Base-by-base conservation (phyloP, 257 asterid genomes). In the Fraxinus excelsior region DNA sequence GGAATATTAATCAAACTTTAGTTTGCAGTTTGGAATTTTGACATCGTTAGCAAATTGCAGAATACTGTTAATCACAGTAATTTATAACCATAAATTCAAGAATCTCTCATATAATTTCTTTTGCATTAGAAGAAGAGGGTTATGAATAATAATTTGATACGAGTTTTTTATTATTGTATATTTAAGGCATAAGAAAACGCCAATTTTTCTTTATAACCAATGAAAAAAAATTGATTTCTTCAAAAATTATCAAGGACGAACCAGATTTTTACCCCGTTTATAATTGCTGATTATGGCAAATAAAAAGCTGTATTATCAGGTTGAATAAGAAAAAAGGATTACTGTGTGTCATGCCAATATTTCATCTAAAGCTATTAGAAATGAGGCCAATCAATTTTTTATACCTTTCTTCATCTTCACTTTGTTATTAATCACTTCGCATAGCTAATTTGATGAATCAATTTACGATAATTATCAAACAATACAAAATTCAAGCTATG, bases 361-460 rank as follows among this genome's bases (percentile, higher is more conserved):
- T 49, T 49, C 58, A 18, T 16, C 23, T 29, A n/a, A 9, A 9
- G 14, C 40, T 28, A 49, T 29, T 11, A 5, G 6, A 26, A 28
- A 16, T 16, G n/a, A 73, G 26, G 32, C 19, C 42, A 74, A 62
- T 40, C 2, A 58, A 29, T 26, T 3, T 21, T 0, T 9, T 83
- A 88, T 93, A 82, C 97, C 91, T 91, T 91, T 80, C 96, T 91
- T 89, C 67, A 3, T 35, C 53, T 65, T 71, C 79, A 86, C 91
- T 88, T 83, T 53, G 68, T 64, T 23, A 25, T 25, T 11, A 70
- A 44, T 62, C 46, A 35, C n/a, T 44, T 60, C 16, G 70, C 69
- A 11, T 53, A 71, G 26, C 70, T 23, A 31, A 35, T 44, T 19
- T 29, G 40, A 38, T 53, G 46, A 67, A 74, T 73, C 64, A 69